Conservation (phyloP, 768 basidiomycete species). For the Pisolithus marmoratus region DNA sequence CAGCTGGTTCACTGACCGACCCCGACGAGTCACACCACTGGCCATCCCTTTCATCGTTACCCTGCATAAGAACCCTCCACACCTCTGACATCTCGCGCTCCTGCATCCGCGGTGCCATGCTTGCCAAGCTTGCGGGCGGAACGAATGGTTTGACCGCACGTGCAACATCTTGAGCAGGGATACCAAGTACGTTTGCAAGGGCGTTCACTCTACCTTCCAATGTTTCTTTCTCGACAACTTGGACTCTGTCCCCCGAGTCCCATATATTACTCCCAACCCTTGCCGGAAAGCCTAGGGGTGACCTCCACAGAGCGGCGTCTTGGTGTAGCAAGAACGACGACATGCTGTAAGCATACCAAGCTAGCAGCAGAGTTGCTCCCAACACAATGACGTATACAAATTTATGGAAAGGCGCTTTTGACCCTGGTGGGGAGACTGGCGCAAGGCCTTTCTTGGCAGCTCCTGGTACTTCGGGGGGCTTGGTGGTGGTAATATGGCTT, state of each 20-base stretch:
- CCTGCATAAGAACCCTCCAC: constrained; percentile 29
- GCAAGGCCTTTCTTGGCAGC: not conserved
- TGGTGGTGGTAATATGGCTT: constrained; percentile 8
- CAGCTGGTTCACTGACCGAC: not conserved
- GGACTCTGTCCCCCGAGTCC: constrained; percentile 1
- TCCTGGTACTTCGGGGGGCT: not conserved
- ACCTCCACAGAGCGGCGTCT: constrained; percentile 55
- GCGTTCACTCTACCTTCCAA: constrained; percentile 55
- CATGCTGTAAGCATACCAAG: constrained; percentile 48
- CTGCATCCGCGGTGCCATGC: constrained; percentile 36
- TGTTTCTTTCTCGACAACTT: constrained; percentile 11
- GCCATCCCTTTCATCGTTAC: not conserved
- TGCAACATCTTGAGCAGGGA: constrained; percentile 56
- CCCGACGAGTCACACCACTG: not conserved
- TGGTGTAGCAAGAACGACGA: constrained; percentile 36
- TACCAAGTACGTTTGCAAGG: constrained; percentile 57
- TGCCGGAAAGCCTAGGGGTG: constrained; percentile 1
- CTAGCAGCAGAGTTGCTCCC: constrained; percentile 36
- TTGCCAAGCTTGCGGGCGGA: constrained; percentile 55
- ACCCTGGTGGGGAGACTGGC: constrained; percentile 2
- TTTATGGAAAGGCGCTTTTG: constrained; percentile 14
- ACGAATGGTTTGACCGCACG: constrained; percentile 56
- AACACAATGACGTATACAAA: constrained; percentile 47
- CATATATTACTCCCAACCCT: constrained; percentile 3
- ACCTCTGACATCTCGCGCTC: constrained; percentile 43